These are phyloP conservation scores for Gossypium raimondii DNA, from an alignment of 345 rosid species.

Conservation along the genomic window DNA sequence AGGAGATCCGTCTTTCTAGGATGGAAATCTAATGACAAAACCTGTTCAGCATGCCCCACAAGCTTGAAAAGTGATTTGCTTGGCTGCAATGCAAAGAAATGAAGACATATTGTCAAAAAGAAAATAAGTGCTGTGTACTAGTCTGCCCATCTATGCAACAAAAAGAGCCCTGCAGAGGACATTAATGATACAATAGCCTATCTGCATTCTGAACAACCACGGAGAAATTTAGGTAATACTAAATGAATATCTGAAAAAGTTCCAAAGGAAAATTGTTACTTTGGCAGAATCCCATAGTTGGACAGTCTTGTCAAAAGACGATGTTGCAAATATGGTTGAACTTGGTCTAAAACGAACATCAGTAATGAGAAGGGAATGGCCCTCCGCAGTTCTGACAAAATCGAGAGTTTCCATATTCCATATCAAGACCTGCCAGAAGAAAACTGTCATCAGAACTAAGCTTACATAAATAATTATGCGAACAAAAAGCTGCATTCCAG, in stretches of 20 bases:
- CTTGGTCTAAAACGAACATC: slow-evolving; percentile 31
- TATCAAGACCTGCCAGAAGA: slow-evolving; percentile 23
- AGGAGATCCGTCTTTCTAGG: slow-evolving; percentile 27
- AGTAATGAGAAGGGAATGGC: slow-evolving; percentile 25
- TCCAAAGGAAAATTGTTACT: slow-evolving; percentile 15
- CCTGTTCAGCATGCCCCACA: slow-evolving; percentile 26
- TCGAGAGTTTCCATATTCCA: slow-evolving; percentile 27
- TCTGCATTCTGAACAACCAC: neutral
- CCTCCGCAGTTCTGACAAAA: slow-evolving; percentile 10
- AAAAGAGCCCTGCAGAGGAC: neutral
- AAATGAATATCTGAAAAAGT: slow-evolving; percentile 1
- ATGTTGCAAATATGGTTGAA: slow-evolving; percentile 32
- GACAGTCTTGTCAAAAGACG: slow-evolving; percentile 34
- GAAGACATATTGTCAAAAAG: neutral
- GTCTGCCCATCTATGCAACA: neutral
- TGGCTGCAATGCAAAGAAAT: slow-evolving; percentile 21
- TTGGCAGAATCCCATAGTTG: slow-evolving; percentile 34
- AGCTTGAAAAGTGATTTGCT: slow-evolving; percentile 22
- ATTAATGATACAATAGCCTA: neutral
- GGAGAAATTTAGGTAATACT: neutral
- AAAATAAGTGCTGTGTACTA: neutral
- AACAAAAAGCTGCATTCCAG: slow-evolving; percentile 10
- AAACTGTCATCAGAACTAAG: slow-evolving; percentile 11
- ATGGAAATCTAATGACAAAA: slow-evolving; percentile 36
- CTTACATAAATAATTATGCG: neutral